phyloP scores from a whole-genome alignment of 148 eudicot species.

The Oxyria digyna region DNA sequence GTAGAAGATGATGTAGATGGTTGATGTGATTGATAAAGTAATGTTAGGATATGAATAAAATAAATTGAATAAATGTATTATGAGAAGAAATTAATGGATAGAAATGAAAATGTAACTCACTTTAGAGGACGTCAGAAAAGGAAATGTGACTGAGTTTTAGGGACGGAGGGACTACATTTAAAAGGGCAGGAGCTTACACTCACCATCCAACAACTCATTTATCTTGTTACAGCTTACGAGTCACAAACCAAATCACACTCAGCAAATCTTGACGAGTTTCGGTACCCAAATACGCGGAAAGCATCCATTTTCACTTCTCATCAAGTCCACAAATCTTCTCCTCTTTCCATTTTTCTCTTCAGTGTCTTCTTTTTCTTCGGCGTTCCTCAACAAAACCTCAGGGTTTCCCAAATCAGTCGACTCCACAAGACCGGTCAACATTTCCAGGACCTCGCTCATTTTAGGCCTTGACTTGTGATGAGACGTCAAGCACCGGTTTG shows the following conservation, averaged over 20 bases:
- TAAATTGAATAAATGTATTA: no score
- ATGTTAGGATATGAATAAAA: no score
- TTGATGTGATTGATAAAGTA: no score
- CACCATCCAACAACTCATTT: neutral
- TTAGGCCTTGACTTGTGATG: slow-evolving; percentile 40
- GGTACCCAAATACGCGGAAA: slow-evolving; percentile 2
- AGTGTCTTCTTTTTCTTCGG: neutral
- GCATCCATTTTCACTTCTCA: neutral
- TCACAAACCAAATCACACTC: neutral
- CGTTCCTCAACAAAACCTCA: neutral
- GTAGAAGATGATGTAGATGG: no score
- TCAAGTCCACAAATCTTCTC: neutral
- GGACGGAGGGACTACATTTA: no score
- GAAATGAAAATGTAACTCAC: no score
- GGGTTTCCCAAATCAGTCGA: slow-evolving; percentile 7
- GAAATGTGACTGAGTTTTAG: no score
- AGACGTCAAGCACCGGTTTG: slow-evolving; percentile 35
- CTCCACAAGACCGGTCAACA: slow-evolving; percentile 28
- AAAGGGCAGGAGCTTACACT: neutral
- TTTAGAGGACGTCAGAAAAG: no score
- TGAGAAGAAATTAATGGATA: no score
- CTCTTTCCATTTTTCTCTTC: neutral
- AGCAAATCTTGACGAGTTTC: neutral
- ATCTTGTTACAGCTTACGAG: neutral
- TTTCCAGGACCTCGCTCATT: slow-evolving; percentile 43